These are phyloP conservation scores for Hepatocystis sp. DNA, from an alignment of 169 alveolate species.

Conservation along the genomic window DNA sequence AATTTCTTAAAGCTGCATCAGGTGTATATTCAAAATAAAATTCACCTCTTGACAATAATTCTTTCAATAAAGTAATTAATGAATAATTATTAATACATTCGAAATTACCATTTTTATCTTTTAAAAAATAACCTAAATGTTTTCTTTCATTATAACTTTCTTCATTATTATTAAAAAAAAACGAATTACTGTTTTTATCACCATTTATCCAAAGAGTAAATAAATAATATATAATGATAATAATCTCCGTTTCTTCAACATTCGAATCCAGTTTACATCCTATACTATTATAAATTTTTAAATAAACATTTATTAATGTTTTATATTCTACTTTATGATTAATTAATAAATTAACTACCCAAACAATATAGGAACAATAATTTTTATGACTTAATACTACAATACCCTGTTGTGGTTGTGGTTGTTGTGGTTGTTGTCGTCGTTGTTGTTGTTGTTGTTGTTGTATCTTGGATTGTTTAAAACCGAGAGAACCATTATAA, in stretches of 20 bases:
- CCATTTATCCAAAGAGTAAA: constrained; percentile 76
- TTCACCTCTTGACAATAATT: constrained; percentile 57
- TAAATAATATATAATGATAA: constrained; percentile 38
- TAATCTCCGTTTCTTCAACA: constrained; percentile 47
- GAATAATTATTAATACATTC: constrained; percentile 52
- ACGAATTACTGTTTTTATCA: constrained; percentile 34
- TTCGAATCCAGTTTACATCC: constrained; percentile 34
- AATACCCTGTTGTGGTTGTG: constrained; percentile 21
- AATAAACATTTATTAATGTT: constrained; percentile 36
- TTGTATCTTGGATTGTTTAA: no score
- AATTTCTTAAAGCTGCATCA: constrained; percentile 63
- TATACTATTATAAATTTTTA: constrained; percentile 33
- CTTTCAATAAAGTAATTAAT: constrained; percentile 47
- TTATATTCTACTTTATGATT: constrained; percentile 67
- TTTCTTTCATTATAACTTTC: constrained; percentile 50
- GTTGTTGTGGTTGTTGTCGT: no score
- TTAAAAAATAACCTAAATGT: constrained; percentile 37
- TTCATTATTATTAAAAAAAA: constrained; percentile 64
- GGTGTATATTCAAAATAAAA: constrained; percentile 65
- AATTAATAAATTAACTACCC: constrained; percentile 54
- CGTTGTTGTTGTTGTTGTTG: no score
- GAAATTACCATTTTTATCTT: constrained; percentile 51
- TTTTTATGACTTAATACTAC: constrained; percentile 53
- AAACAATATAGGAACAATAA: constrained; percentile 51
- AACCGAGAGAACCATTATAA: no score